phyloP scores from a whole-genome alignment of 1,139 yeast genomes.

The Sugiyamaella xylanicola region DNA sequence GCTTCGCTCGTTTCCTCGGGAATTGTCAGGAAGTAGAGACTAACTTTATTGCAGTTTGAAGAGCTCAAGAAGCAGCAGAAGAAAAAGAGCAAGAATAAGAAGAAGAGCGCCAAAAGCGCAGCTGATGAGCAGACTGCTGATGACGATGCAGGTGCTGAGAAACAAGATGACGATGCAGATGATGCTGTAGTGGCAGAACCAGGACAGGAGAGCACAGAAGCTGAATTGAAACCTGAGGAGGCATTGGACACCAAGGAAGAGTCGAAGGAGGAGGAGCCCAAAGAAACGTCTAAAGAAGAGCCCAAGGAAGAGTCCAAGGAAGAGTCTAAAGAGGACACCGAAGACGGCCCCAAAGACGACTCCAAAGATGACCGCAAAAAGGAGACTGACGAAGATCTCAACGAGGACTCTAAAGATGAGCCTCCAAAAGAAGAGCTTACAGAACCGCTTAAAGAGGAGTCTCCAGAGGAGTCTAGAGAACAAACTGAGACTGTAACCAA shows the following conservation, averaged over 20 bases:
- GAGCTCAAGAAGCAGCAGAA: slow-evolving; percentile 59
- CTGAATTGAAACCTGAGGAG: neutral
- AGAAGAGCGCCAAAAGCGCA: slow-evolving; percentile 34
- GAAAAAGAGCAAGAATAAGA: slow-evolving; percentile 51
- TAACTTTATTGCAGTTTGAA: slow-evolving; percentile 46
- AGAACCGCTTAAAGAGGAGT: too few relatives aligned
- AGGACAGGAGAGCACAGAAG: neutral
- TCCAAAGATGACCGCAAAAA: neutral
- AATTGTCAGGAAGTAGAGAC: neutral
- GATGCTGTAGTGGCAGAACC: slow-evolving; percentile 9
- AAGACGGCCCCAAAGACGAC: neutral
- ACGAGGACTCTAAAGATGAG: neutral
- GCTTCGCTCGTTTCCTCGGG: too few relatives aligned
- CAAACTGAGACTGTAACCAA: too few relatives aligned
- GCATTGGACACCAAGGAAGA: slow-evolving; percentile 1
- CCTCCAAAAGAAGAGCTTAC: neutral
- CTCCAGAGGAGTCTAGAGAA: too few relatives aligned
- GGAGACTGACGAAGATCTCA: slow-evolving; percentile 2
- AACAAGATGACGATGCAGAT: slow-evolving; percentile 19
- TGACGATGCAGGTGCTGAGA: slow-evolving; percentile 15
- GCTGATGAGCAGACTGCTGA: slow-evolving; percentile 28
- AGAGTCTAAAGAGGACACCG: slow-evolving; percentile 1
- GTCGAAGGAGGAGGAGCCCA: neutral
- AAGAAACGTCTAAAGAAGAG: neutral
- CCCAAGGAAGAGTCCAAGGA: neutral